Conservation (phyloP, 768 basidiomycete genomes). For the Ramaria rubella region DNA sequence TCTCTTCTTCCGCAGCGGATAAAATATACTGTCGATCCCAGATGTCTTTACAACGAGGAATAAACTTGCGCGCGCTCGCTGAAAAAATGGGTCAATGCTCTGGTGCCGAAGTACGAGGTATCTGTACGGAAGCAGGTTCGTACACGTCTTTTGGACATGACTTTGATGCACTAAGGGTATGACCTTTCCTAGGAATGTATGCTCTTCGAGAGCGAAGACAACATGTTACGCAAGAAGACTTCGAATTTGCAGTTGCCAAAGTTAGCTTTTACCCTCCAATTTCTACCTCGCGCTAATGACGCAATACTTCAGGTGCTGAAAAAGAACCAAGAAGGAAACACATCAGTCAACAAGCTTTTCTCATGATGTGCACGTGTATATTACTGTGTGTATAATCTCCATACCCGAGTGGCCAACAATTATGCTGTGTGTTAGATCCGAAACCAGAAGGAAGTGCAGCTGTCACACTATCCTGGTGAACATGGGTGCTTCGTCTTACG, state of each 20-base stretch:
- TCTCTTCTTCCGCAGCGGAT: background rate
- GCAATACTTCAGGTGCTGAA: constrained; percentile 62
- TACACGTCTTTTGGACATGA: constrained; percentile 7
- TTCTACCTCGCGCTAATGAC: constrained; percentile 3
- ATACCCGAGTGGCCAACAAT: too few species aligned
- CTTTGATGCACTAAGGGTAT: background rate
- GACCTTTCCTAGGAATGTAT: constrained; percentile 74
- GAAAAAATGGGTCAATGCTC: constrained; percentile 99
- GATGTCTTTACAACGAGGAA: constrained; percentile 98
- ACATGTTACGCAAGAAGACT: constrained; percentile 97
- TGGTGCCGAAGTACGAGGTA: constrained; percentile 95
- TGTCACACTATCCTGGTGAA: too few species aligned
- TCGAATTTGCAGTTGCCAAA: constrained; percentile 97
- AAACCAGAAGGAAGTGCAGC: too few species aligned
- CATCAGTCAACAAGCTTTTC: constrained; percentile 91
- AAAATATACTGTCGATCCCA: constrained; percentile 21
- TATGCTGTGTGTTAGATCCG: too few species aligned
- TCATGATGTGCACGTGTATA: constrained; percentile 39
- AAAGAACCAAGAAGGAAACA: constrained; percentile 95
- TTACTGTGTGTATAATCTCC: too few species aligned
- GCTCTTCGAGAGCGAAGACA: constrained; percentile 91
- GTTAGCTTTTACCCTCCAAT: constrained; percentile 31
- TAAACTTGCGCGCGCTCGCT: constrained; percentile 90
- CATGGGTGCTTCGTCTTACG: too few species aligned
- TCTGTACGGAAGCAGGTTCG: constrained; percentile 92